Evolutionary conservation across 108 stramenopile species (phyloP).

Genomic region (Parietichytrium sp.): DNA sequence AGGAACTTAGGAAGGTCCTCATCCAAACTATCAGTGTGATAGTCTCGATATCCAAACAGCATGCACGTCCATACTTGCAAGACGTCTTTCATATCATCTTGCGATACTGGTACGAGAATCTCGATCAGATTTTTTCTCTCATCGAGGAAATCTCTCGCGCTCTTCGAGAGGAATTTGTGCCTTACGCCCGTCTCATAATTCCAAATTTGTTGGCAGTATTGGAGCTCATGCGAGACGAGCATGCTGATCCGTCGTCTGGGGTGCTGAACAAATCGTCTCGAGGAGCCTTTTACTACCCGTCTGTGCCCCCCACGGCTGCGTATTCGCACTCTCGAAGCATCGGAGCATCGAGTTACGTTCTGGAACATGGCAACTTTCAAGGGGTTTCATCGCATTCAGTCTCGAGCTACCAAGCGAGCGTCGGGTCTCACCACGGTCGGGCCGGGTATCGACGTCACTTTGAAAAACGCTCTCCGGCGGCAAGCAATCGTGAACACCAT

Average conservation of each 20-base stretch:
- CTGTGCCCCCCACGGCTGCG: too few relatives aligned
- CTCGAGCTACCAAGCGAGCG: background rate
- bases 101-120: constrained; percentile 82
- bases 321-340: too few relatives aligned
- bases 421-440: too few relatives aligned
- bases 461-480: background rate
- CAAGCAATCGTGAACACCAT: too few relatives aligned
- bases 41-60: constrained; percentile 77
- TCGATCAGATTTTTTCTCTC: constrained; percentile 72
- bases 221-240: background rate
- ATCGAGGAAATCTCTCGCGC: constrained; percentile 64
- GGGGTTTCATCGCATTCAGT: background rate
- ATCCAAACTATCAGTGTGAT: constrained; percentile 81
- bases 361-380: background rate
- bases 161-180: constrained; percentile 76
- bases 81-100: constrained; percentile 82
- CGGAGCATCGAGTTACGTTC: too few relatives aligned
- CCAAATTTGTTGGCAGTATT: constrained; percentile 33
- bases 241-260: background rate
- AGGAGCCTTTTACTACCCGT: too few relatives aligned
- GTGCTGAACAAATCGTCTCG: background rate
- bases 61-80: constrained; percentile 80
- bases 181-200: constrained; percentile 61
- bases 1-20: constrained; percentile 79
- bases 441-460: background rate